Conservation (phyloP, 768 basidiomycete species). For the Asterophora parasitica region DNA sequence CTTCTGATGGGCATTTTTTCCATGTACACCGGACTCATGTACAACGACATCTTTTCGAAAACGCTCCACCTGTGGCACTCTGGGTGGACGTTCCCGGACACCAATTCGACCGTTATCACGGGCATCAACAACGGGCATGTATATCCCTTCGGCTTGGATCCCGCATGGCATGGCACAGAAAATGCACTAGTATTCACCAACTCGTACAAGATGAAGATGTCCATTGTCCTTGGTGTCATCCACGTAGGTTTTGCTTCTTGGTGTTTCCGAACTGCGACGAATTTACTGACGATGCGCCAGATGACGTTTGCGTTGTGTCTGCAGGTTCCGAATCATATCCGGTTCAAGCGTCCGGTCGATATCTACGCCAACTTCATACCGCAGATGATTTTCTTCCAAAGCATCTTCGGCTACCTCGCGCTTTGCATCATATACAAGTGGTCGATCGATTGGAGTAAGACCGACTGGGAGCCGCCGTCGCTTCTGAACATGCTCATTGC, state of each 20-base stretch:
- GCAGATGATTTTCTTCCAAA: conserved; percentile 95
- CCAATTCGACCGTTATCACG: conserved; percentile 36
- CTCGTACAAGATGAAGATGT: conserved; percentile 99
- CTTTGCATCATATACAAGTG: conserved; percentile 97
- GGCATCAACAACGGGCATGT: conserved; percentile 58
- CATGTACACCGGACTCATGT: conserved; percentile 93
- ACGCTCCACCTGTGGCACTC: conserved; percentile 83
- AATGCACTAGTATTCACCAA: conserved; percentile 93
- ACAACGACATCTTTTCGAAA: conserved; percentile 99
- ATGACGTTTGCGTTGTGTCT: conserved; percentile 99
- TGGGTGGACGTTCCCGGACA: conserved; percentile 74
- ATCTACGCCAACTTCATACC: conserved; percentile 96
- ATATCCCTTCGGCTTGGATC: conserved; percentile 96
- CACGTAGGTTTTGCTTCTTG: conserved; percentile 57
- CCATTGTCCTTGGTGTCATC: conserved; percentile 90
- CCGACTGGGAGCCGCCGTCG: conserved; percentile 72
- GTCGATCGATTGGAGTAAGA: conserved; percentile 84
- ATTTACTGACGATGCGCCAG: conserved; percentile 36
- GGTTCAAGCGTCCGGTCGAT: conserved; percentile 81
- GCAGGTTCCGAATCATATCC: conserved; percentile 93
- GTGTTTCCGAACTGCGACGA: neutral
- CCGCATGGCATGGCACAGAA: conserved; percentile 90
- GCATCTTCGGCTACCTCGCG: conserved; percentile 95
- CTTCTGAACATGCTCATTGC: conserved; percentile 93
- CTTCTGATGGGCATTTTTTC: conserved; percentile 97